Conservation (phyloP, 2,329 filamentous ascomycete genomes). For the Rhinocladiella similis region DNA sequence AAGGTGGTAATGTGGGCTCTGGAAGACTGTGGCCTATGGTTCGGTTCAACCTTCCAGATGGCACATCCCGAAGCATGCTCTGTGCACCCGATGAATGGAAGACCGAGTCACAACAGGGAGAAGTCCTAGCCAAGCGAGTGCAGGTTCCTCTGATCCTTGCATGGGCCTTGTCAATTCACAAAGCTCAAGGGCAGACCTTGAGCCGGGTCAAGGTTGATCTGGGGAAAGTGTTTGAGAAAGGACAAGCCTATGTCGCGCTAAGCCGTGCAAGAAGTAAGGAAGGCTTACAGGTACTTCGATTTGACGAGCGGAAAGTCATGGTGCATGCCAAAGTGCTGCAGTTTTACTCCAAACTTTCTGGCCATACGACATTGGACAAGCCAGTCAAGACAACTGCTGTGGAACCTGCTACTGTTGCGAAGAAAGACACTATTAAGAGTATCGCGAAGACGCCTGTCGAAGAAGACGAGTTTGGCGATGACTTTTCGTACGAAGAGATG, state of each 20-base stretch:
- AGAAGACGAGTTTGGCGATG: conserved; percentile 50
- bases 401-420: conserved; percentile 28
- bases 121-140: conserved; percentile 82
- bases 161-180: conserved; percentile 97
- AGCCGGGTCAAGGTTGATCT: conserved; percentile 94
- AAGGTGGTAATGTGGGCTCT: conserved; percentile 47
- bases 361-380: conserved; percentile 58
- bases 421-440: conserved; percentile 18
- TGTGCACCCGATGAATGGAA: conserved; percentile 93
- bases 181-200: conserved; percentile 92
- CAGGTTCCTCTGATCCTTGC: conserved; percentile 88
- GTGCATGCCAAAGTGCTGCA: conserved; percentile 82
- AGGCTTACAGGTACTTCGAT: conserved; percentile 83
- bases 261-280: conserved; percentile 86
- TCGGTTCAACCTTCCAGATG: conserved; percentile 77
- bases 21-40: conserved; percentile 76
- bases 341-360: conserved; percentile 83
- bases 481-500: conserved; percentile 26
- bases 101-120: conserved; percentile 91
- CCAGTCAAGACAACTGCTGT: conserved; percentile 27
- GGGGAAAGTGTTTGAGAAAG: conserved; percentile 90
- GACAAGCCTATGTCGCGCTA: conserved; percentile 94
- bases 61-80: conserved; percentile 72
- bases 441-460: conserved; percentile 16
- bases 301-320: conserved; percentile 89